A percentile compares a stretch with the other conserved stretches of the same genome.
phyloP scores from a whole-genome alignment of 2,329 filamentous ascomycete species.

The Cadophora luteo-olivacea region DNA sequence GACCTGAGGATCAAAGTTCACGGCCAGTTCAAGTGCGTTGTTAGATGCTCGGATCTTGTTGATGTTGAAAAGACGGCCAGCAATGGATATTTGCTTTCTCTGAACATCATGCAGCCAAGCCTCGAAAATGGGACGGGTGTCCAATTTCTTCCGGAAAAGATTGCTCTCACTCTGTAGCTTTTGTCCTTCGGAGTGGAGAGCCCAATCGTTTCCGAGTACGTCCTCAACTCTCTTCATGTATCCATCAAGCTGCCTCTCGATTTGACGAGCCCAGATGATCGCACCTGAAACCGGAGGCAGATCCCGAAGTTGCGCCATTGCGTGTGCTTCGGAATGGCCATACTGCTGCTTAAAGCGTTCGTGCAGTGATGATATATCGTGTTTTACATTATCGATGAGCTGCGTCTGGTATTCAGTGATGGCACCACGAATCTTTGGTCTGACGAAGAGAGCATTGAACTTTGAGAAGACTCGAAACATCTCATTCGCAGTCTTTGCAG shows the following conservation, averaged over 20 bases:
- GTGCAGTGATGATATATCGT: constrained; percentile 90
- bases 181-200: constrained; percentile 90
- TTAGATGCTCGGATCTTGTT: constrained; percentile 87
- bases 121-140: constrained; percentile 92
- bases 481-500: constrained; percentile 96
- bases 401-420: constrained; percentile 98
- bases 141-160: constrained; percentile 94
- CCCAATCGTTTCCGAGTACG: constrained; percentile 94
- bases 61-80: constrained; percentile 90
- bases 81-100: constrained; percentile 86
- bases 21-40: constrained; percentile 83
- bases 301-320: constrained; percentile 97
- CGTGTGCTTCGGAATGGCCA: constrained; percentile 95
- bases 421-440: constrained; percentile 97
- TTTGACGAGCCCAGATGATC: constrained; percentile 97
- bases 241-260: constrained; percentile 91
- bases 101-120: constrained; percentile 94
- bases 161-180: constrained; percentile 91
- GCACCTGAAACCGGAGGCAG: constrained; percentile 94
- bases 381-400: constrained; percentile 96
- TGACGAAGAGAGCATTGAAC: constrained; percentile 98
- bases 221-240: constrained; percentile 99
- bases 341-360: constrained; percentile 99
- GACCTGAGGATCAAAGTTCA: constrained; percentile 97
- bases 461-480: constrained; percentile 99